A percentile compares a stretch with the other conserved stretches of the same genome.
These are phyloP conservation scores for Dioscorea cayenensis DNA, from an alignment of 116 monocot genomes.

Conservation along the genomic window DNA sequence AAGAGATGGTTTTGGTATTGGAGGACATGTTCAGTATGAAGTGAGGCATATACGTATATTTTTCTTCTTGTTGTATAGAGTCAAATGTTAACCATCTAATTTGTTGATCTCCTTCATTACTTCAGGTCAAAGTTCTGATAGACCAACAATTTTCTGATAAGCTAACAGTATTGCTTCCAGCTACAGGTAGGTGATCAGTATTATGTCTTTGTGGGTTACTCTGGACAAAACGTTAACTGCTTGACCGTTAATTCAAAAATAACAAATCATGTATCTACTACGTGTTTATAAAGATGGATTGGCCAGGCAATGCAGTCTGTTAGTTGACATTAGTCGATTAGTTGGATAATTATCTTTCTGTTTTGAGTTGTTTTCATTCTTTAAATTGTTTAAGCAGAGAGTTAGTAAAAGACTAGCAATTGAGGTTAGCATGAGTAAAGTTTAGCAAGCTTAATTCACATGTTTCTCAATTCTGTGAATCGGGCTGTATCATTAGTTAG, in stretches of 20 bases:
- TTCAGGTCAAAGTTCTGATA: conserved; percentile 61
- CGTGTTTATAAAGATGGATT: no score
- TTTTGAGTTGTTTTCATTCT: neutral
- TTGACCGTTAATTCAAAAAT: neutral
- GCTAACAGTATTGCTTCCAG: conserved; percentile 60
- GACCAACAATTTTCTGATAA: conserved; percentile 47
- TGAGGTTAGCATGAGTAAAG: no score
- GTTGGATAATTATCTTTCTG: neutral
- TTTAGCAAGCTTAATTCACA: no score
- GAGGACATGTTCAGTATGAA: conserved; percentile 43
- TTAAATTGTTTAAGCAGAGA: no score
- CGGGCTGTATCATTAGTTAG: no score
- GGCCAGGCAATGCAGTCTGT: no score
- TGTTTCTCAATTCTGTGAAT: no score
- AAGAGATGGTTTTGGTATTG: conserved; percentile 40
- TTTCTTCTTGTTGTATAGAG: neutral
- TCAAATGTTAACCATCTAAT: neutral
- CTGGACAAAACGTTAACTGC: neutral
- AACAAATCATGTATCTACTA: neutral
- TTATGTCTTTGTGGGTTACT: neutral
- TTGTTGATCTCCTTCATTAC: neutral
- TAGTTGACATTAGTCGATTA: neutral
- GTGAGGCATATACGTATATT: conserved; percentile 17
- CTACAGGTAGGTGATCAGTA: conserved; percentile 49
- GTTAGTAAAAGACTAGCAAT: no score